Evolutionary conservation across 257 asterid species (phyloP), one percentile per base, ranked within the genome.

Genomic region (Capsicum rhomboideum): DNA sequence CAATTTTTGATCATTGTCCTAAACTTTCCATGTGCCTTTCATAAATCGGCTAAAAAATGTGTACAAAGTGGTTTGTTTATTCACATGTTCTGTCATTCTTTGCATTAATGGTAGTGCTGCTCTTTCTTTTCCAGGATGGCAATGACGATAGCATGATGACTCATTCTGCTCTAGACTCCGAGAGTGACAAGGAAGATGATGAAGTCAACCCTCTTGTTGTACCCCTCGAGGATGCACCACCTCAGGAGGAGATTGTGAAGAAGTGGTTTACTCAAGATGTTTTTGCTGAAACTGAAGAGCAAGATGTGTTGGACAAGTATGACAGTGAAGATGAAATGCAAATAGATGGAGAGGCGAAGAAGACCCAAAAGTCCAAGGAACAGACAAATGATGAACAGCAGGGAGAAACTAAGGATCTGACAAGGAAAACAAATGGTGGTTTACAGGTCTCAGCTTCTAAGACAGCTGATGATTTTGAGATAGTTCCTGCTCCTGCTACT

Each of bases 191-290:
- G 80, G 92, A 63, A 46, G 90, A 87, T 74, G 58, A 54, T 31
- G 98, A 95, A 86, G 88, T 87, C 67, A 97, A 97, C 85, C 99
- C 98, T 85, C 98, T 97, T 28, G 80, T 97, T 86, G 91, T 93
- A 66, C 95, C 96, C 11, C 93, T 92, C 31, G 97, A 93, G 64
- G 93, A 90, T 56, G 91, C 50, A 55, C 99, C 92, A 17, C 91
- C 93, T 54, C 92, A 94, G 87, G 97, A 94, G 52, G 98, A 95
- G 90, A 91, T 95, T 59, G 92, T 94, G 21, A 90, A 92, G 8
- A 92, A 91, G 85, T 97, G 99, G 99, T 97, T 93, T 82, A 94
- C 92, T 80, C 99, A 97, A 84, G 99, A 97, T 82, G 95, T 97
- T 83, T 97, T 97, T 79, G 83, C 88, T 87, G 98, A 95, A 52